Evolutionary conservation across 805 yeast genomes (phyloP).

Genomic region (Lachancea cidri): DNA sequence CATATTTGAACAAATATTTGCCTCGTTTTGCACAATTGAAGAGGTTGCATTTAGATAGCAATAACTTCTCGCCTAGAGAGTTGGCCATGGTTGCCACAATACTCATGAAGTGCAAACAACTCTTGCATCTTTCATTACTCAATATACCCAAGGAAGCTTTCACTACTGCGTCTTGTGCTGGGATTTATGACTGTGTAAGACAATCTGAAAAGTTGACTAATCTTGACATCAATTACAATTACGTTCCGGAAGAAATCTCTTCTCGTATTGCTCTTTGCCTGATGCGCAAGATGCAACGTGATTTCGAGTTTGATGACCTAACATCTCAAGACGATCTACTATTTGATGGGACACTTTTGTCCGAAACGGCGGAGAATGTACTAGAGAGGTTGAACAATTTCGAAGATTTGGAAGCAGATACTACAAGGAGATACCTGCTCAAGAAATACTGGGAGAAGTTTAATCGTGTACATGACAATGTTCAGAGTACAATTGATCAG

Average conservation of each 20-base stretch:
- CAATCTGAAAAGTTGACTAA: conserved; percentile 59
- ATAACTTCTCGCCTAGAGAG: conserved; percentile 51
- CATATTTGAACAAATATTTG: conserved; percentile 53
- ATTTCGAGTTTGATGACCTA: conserved; percentile 31
- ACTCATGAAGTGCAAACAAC: conserved; percentile 58
- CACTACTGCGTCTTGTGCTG: conserved; percentile 55
- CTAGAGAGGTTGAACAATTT: conserved; percentile 37
- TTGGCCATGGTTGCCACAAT: conserved; percentile 60
- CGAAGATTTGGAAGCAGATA: conserved; percentile 34
- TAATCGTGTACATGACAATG: conserved; percentile 28
- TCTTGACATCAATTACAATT: conserved; percentile 60
- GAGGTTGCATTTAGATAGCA: conserved; percentile 68
- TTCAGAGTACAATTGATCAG: conserved; percentile 48
- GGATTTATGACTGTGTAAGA: conserved; percentile 66
- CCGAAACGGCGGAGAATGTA: conserved; percentile 67
- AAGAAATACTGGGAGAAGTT: conserved; percentile 41
- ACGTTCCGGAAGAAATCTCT: conserved; percentile 55
- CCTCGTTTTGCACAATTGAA: conserved; percentile 63
- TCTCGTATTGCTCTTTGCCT: conserved; percentile 74
- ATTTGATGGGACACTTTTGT: conserved; percentile 69
- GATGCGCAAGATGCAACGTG: conserved; percentile 57
- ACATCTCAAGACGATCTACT: conserved; percentile 52
- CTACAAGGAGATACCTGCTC: conserved; percentile 35
- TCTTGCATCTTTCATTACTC: conserved; percentile 63
- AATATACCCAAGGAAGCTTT: conserved; percentile 48